Evolutionary conservation across 495 filamentous ascomycete genomes (phyloP).

Genomic region (Aspergillus nanangensis): DNA sequence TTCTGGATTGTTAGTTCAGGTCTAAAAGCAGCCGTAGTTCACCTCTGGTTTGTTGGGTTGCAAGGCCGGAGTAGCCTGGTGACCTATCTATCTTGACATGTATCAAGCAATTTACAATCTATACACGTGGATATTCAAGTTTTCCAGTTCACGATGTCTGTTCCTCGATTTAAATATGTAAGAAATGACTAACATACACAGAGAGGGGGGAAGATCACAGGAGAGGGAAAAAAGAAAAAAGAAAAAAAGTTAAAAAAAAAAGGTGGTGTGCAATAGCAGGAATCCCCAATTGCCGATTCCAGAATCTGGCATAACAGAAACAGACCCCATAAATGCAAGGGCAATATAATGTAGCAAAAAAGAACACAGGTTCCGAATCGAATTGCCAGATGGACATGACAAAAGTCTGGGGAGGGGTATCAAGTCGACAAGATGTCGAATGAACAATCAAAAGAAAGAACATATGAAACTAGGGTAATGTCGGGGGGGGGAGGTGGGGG

Average conservation of each 20-base stretch:
- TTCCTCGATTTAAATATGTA: not conserved
- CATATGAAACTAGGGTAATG: too few relatives aligned
- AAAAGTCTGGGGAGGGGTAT: conserved; percentile 2
- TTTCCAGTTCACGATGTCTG: not conserved
- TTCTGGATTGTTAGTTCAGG: not conserved
- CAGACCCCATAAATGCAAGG: not conserved
- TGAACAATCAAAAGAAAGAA: conserved; percentile 4
- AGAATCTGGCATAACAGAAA: conserved; percentile 3
- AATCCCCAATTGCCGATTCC: conserved; percentile 8
- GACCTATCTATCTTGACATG: too few relatives aligned
- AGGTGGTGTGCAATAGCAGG: too few relatives aligned
- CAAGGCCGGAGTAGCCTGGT: not conserved
- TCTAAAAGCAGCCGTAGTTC: too few relatives aligned
- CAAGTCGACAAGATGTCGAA: conserved; percentile 4
- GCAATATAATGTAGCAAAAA: not conserved
- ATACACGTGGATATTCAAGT: too few relatives aligned
- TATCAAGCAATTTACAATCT: too few relatives aligned
- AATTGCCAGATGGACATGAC: not conserved
- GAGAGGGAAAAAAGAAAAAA: not conserved
- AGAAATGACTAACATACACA: not conserved
- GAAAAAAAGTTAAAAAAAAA: not conserved
- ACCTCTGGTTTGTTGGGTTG: not conserved
- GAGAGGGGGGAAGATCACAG: not conserved
- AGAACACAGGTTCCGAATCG: not conserved
- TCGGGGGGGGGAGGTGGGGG: not conserved